Evolutionary conservation across 805 yeast genomes (phyloP), one percentile per base, ranked within the genome.

Genomic region (Wickerhamiella qilinensis): DNA sequence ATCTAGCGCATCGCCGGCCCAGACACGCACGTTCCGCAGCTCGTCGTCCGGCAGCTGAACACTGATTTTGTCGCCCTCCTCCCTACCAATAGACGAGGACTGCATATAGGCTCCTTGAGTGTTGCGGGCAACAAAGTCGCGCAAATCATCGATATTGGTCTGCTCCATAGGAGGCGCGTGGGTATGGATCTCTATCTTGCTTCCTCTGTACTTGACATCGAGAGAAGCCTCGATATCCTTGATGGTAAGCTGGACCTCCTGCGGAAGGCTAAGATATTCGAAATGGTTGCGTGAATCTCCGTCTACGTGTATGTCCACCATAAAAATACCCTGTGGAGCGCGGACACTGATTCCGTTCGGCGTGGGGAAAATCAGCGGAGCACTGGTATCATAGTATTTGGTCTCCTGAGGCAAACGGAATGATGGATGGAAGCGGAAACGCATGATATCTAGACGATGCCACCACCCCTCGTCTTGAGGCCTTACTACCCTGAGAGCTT

Each of bases 351-450:
- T 59, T 1, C 69, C 69, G 18, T 58, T 51, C 14, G 68, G 70
- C 8, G 69, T 43, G 2, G 77, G 73, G 29, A 58, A 55, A 6
- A 71, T 53, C 3, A 65, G 44, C 2, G 79, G 74, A 32, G 56
- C 67, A 4, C 62, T 57, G 8, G 54, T 59, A 8, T 54, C 39
- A 1, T 53, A 47, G 40, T 54, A 59, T 15, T 33, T 37, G 52
- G 84, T 94, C 38, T 50, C 54, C 3, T 63, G 54, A 0, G 93
- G 91, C 19, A 80, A 53, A 2, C 77, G 59, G 56, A 88, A 86
- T 0, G 82, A 71, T 5, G 80, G 93, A 56, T 88, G 97, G 53
- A 73, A 72, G 35, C 83, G 58, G 52, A 79, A 88, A 51, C 95
- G 65, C 34, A 82, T 50, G 29, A 80, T 56, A 55, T 88, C 97